phyloP scores from a whole-genome alignment of 805 yeast genomes.

The Teunomyces cretensis region DNA sequence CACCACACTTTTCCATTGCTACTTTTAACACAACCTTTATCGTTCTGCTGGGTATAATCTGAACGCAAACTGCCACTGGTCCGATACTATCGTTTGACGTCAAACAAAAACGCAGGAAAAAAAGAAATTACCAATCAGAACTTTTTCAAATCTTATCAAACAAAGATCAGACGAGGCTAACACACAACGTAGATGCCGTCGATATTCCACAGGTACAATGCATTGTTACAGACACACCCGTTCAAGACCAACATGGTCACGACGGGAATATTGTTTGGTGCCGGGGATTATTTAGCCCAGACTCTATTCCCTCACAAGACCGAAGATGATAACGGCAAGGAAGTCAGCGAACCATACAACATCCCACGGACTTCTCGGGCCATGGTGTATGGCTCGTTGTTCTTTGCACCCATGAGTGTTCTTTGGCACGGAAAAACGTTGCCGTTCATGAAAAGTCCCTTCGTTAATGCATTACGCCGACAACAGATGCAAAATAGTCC shows the following conservation, averaged over 20 bases:
- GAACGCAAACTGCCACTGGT: too few species aligned
- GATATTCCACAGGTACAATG: conserved; percentile 18
- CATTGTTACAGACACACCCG: conserved; percentile 44
- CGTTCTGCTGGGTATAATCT: too few species aligned
- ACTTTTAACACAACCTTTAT: too few species aligned
- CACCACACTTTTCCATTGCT: too few species aligned
- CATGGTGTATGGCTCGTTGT: conserved; percentile 34
- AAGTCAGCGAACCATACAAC: conserved; percentile 20
- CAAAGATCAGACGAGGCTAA: too few species aligned
- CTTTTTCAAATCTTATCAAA: too few species aligned
- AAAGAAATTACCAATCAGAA: neutral
- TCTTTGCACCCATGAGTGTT: conserved; percentile 41
- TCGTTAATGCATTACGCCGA: conserved; percentile 20
- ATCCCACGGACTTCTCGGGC: conserved; percentile 35
- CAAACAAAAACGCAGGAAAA: neutral
- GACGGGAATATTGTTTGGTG: conserved; percentile 49
- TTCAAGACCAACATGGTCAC: conserved; percentile 53
- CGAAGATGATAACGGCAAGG: conserved; percentile 16
- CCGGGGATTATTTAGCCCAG: conserved; percentile 45
- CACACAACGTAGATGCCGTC: neutral
- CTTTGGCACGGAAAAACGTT: conserved; percentile 39
- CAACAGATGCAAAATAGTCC: conserved; percentile 8
- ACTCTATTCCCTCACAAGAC: conserved; percentile 33
- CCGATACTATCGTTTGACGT: too few species aligned
- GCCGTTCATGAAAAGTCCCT: conserved; percentile 36